phyloP scores from a whole-genome alignment of 1,284 basidiomycete genomes.

The Paramarasmius palmivorus region DNA sequence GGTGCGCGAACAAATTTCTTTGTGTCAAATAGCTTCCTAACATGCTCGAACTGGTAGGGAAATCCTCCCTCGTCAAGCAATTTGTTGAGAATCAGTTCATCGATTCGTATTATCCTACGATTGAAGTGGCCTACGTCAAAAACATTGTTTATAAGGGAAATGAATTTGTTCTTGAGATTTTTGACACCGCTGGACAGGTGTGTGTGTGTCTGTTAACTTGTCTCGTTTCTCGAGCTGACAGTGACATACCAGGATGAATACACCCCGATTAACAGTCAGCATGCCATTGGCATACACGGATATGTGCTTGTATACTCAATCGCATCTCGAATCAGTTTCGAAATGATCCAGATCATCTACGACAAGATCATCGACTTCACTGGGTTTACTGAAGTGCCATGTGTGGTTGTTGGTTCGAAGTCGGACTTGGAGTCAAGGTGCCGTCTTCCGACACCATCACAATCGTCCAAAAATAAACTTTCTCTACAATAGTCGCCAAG shows the following conservation, averaged over 20 bases:
- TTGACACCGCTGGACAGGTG: constrained; percentile 84
- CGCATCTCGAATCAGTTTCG: constrained; percentile 88
- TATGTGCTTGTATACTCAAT: constrained; percentile 95
- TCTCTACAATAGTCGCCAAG: constrained; percentile 63
- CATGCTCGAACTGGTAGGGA: constrained; percentile 45
- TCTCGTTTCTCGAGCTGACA: not conserved
- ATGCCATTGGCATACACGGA: constrained; percentile 83
- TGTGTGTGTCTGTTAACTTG: not conserved
- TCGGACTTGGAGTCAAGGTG: constrained; percentile 80
- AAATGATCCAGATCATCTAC: constrained; percentile 94
- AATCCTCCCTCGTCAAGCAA: constrained; percentile 77
- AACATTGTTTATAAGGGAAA: constrained; percentile 83
- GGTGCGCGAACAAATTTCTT: constrained; percentile 45
- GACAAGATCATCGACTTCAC: constrained; percentile 98
- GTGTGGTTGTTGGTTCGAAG: constrained; percentile 97
- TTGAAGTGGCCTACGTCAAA: constrained; percentile 90
- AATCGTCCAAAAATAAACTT: constrained; percentile 16
- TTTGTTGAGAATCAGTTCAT: constrained; percentile 72
- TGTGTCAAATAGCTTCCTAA: not conserved
- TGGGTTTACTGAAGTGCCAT: constrained; percentile 87
- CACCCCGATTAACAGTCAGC: constrained; percentile 80
- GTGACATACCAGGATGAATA: constrained; percentile 74
- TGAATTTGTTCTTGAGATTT: constrained; percentile 87
- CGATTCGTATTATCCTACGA: constrained; percentile 92
- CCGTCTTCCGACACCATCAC: constrained; percentile 22